Conservation (phyloP, 1,284 basidiomycete genomes). For the Trichosporon inkin region DNA sequence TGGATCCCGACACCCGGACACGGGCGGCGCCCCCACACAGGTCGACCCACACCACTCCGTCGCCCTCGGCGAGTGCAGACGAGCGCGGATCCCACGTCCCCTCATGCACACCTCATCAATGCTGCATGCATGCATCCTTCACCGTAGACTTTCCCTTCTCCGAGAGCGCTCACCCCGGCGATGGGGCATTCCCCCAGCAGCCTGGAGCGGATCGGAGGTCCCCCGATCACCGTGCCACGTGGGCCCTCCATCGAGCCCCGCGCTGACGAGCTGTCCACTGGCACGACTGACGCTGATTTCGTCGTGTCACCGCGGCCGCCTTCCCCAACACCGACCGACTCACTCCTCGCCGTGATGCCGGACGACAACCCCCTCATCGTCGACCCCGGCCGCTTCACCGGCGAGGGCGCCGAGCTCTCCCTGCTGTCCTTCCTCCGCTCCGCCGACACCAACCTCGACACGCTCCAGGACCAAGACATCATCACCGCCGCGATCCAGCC, state of each 20-base stretch:
- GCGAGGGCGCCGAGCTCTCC: constrained; percentile 43
- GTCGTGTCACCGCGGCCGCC: constrained; percentile 7
- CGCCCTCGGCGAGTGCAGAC: no score
- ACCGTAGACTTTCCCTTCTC: no score
- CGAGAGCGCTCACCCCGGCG: no score
- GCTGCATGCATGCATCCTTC: no score
- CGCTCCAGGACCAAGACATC: constrained; percentile 17
- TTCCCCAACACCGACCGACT: neutral
- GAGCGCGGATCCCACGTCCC: no score
- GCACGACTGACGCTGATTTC: neutral
- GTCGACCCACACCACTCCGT: no score
- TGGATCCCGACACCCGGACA: no score
- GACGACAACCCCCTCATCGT: constrained; percentile 18
- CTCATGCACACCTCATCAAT: no score
- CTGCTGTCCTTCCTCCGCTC: constrained; percentile 44
- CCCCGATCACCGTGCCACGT: constrained; percentile 3
- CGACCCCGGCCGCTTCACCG: constrained; percentile 37
- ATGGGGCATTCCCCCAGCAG: no score
- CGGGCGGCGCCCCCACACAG: no score
- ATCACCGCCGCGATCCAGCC: constrained; percentile 23
- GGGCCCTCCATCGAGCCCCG: neutral
- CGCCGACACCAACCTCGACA: constrained; percentile 45
- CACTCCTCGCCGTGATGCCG: constrained; percentile 6
- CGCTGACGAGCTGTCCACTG: no score
- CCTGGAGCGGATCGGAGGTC: neutral